Evolutionary conservation across 2,329 filamentous ascomycete genomes (phyloP).

Genomic region (Pseudohalonectria lignicola): DNA sequence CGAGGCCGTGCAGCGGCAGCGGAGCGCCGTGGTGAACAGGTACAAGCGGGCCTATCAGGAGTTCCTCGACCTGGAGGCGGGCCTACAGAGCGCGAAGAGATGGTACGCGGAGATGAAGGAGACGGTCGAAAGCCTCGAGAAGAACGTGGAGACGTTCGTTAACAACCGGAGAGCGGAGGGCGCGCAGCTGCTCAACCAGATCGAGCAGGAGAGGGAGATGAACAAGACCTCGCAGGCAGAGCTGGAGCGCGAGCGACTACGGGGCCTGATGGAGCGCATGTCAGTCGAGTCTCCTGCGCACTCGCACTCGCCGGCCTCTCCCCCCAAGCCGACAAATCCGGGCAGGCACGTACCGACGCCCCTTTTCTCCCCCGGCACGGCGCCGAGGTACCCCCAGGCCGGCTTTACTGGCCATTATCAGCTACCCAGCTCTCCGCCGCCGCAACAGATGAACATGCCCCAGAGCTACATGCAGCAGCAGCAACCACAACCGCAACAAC

Average conservation of each 20-base stretch:
- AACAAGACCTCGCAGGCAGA: slow-evolving; percentile 56
- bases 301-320: slow-evolving; percentile 19
- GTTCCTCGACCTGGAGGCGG: slow-evolving; percentile 80
- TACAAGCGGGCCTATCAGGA: slow-evolving; percentile 91
- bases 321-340: slow-evolving; percentile 22
- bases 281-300: slow-evolving; percentile 60
- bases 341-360: slow-evolving; percentile 21
- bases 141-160: slow-evolving; percentile 96
- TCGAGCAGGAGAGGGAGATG: slow-evolving; percentile 66
- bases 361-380: slow-evolving; percentile 22
- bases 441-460: slow-evolving; percentile 29
- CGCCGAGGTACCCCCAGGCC: slow-evolving; percentile 39
- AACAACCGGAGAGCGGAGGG: slow-evolving; percentile 89
- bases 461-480: slow-evolving; percentile 19
- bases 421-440: slow-evolving; percentile 43
- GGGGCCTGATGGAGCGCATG: slow-evolving; percentile 90
- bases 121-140: slow-evolving; percentile 79
- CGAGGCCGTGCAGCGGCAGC: slow-evolving; percentile 74
- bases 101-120: slow-evolving; percentile 97
- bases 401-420: slow-evolving; percentile 49
- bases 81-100: slow-evolving; percentile 74
- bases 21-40: slow-evolving; percentile 67
- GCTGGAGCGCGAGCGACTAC: slow-evolving; percentile 73
- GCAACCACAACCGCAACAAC: neutral
- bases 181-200: slow-evolving; percentile 76